A percentile compares a stretch with the other conserved stretches of the same genome.
Conservation (phyloP, 1,139 yeast species). For the Pichia cactophila region DNA sequence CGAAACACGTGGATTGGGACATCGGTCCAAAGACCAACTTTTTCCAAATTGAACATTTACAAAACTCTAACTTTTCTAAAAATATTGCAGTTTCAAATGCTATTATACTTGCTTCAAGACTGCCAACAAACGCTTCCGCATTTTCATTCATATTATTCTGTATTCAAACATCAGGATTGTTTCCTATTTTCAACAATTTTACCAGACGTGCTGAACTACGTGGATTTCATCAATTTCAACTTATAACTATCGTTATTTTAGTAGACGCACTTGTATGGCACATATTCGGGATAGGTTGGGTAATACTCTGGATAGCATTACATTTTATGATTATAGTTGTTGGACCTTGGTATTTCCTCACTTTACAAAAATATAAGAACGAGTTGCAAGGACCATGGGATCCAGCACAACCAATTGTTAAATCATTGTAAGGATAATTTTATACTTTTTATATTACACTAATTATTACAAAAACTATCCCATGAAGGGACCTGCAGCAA, state of each 20-base stretch:
- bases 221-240: conserved; percentile 32
- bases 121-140: conserved; percentile 65
- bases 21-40: background rate
- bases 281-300: conserved; percentile 34
- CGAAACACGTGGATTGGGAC: too few species aligned
- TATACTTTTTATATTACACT: background rate
- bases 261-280: conserved; percentile 28
- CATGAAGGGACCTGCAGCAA: conserved; percentile 83
- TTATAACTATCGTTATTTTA: conserved; percentile 24
- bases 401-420: conserved; percentile 61
- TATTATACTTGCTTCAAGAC: conserved; percentile 80
- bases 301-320: conserved; percentile 42
- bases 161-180: conserved; percentile 61
- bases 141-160: conserved; percentile 75
- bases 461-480: conserved; percentile 8
- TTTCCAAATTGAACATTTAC: conserved; percentile 6
- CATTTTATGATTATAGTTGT: conserved; percentile 45
- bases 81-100: conserved; percentile 82
- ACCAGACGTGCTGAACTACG: conserved; percentile 35
- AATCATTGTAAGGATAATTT: conserved; percentile 10
- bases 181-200: conserved; percentile 64
- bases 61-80: conserved; percentile 62
- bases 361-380: conserved; percentile 72
- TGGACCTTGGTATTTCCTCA: conserved; percentile 64
- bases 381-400: conserved; percentile 96